These are phyloP conservation scores for Euphorbia schlechtendalii DNA, from an alignment of 441 rosid species.

Conservation along the genomic window DNA sequence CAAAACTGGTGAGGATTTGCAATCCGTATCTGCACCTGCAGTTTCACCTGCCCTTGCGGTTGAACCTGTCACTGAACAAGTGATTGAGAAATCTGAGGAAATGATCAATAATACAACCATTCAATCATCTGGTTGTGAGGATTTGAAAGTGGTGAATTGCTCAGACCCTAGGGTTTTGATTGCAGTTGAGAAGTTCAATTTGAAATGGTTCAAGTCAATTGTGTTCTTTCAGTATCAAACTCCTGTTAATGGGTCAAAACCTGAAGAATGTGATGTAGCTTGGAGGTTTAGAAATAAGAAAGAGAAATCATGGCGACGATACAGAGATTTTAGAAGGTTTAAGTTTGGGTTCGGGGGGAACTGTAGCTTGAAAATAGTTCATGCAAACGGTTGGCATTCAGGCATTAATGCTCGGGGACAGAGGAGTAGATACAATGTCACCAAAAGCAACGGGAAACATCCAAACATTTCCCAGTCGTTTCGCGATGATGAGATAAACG, in stretches of 20 bases:
- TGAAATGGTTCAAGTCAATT: constrained; percentile 60
- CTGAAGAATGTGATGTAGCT: constrained; percentile 76
- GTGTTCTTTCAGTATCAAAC: constrained; percentile 68
- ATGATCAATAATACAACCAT: constrained; percentile 37
- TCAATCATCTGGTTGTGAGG: constrained; percentile 49
- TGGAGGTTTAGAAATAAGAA: constrained; percentile 92
- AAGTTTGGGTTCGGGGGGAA: constrained; percentile 54
- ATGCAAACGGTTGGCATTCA: constrained; percentile 75
- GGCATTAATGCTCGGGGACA: constrained; percentile 68
- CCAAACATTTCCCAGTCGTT: constrained; percentile 28
- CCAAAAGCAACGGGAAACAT: constrained; percentile 24
- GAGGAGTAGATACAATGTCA: constrained; percentile 30
- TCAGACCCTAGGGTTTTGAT: constrained; percentile 73
- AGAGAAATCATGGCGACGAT: constrained; percentile 85
- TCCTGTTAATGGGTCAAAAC: constrained; percentile 66
- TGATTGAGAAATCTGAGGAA: constrained; percentile 58
- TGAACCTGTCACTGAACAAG: constrained; percentile 49
- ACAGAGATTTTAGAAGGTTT: constrained; percentile 93
- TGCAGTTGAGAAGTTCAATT: constrained; percentile 67
- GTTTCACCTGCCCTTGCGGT: constrained; percentile 31
- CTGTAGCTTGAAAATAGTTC: constrained; percentile 56
- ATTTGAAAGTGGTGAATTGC: constrained; percentile 56
- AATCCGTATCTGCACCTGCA: constrained; percentile 18
- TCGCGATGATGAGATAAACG: constrained; percentile 75
- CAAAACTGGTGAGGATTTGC: constrained; percentile 76